Evolutionary conservation across 2,329 filamentous ascomycete genomes (phyloP), one percentile per base, ranked within the genome.

Genomic region (Diatrype stigma): DNA sequence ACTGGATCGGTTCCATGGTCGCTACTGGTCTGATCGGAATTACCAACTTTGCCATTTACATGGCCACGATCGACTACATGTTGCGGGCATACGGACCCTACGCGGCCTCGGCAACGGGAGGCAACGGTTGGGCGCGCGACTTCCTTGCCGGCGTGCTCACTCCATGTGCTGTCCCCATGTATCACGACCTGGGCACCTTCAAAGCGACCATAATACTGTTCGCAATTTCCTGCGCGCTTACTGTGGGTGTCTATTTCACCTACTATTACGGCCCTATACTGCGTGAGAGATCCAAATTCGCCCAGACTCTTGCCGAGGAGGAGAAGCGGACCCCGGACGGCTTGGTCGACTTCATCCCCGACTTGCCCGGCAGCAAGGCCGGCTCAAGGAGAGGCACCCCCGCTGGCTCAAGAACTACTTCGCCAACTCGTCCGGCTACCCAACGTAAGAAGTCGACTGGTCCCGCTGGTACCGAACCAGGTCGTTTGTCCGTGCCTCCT

Each of bases 41-140:
- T 47, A 86, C 86, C 50, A 90, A 90, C 61, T 87, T 86, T 37
- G 73, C 80, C 32, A 88, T 89, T 51, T 89, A 89, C 70, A 87
- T 88, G 82, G 84, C 85, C 1, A 88, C 85, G 1, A 87, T 89
- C 56, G 85, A 90, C 67, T 90, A 90, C 70, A 89, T 89, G 80
- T 81, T 89, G 34, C 85, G 83, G 51, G 84, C 86, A 0, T 89
- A 90, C 60, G 87, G 87, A 0, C 81, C 82, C 0, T 90, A 89
- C 64, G 82, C 85, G 2, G 86, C 87, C 1, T 89, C 85, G 0
- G 87, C 87, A 1, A 90, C 87, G 0, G 87, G 87, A 38, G 87
- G 87, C 19, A 90, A 90, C 56, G 87, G 86, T 2, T 89, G 86
- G 70, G 78, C 85, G 2, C 78, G 87, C 57, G 87, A 90, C 62